Conservation (phyloP, 768 basidiomycete species). For the Pleurotus tuoliensis region DNA sequence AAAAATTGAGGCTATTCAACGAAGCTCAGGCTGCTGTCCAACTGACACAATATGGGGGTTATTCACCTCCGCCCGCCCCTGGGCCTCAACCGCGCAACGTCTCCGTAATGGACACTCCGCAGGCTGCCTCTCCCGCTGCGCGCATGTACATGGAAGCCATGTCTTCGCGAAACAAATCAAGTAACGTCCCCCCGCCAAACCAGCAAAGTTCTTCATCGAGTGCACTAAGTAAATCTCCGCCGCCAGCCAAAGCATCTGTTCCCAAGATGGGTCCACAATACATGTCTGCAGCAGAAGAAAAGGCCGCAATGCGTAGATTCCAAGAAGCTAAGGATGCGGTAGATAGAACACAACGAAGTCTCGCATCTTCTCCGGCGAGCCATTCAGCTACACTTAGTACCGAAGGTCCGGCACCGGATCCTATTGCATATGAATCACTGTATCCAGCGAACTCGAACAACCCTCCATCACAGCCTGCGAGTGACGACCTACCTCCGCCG, state of each 20-base stretch:
- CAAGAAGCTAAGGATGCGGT: constrained; percentile 72
- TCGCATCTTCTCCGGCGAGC: constrained; percentile 13
- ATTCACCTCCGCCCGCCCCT: constrained; percentile 15
- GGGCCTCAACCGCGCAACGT: constrained; percentile 21
- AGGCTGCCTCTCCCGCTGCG: constrained; percentile 14
- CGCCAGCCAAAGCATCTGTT: constrained; percentile 11
- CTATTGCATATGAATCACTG: constrained; percentile 60
- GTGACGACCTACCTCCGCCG: constrained; percentile 46
- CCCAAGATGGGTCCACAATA: constrained; percentile 39
- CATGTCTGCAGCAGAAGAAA: constrained; percentile 68
- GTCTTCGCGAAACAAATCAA: constrained; percentile 21
- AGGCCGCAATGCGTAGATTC: constrained; percentile 64
- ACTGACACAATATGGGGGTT: constrained; percentile 41
- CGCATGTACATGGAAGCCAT: constrained; percentile 30
- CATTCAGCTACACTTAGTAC: not conserved
- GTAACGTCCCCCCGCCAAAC: constrained; percentile 4
- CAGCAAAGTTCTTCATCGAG: constrained; percentile 12
- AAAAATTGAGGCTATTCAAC: constrained; percentile 69
- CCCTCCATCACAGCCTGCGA: constrained; percentile 26
- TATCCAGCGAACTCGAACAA: constrained; percentile 39
- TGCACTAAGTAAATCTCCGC: constrained; percentile 15
- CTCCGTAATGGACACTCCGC: constrained; percentile 12
- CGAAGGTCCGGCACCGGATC: constrained; percentile 23
- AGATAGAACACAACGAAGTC: constrained; percentile 46
- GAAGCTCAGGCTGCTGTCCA: constrained; percentile 65